A percentile compares a stretch with the other conserved stretches of the same genome.
Conservation (phyloP, 75 land plant genomes). For the Picea glauca region DNA sequence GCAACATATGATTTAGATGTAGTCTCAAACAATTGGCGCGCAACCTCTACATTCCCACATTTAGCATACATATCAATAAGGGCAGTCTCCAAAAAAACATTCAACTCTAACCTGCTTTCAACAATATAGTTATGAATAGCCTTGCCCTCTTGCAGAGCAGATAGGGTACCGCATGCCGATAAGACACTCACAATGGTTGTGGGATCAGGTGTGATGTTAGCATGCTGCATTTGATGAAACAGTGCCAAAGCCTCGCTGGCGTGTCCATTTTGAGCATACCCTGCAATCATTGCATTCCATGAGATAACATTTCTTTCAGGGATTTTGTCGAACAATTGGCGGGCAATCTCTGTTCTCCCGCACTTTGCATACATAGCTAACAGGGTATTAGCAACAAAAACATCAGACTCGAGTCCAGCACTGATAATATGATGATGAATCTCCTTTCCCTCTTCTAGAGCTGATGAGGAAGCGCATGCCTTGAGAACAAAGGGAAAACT, state of each 20-base stretch:
- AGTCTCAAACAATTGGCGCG: constrained; percentile 16
- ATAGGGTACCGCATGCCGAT: constrained; percentile 14
- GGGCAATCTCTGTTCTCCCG: constrained; percentile 15
- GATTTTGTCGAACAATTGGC: constrained; percentile 20
- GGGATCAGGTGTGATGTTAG: constrained; percentile 14
- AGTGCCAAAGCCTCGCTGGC: constrained; percentile 4
- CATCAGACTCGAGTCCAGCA: constrained; percentile 10
- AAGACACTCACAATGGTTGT: constrained; percentile 18
- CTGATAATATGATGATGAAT: constrained; percentile 16
- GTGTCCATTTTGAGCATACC: constrained; percentile 17
- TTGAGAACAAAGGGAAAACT: constrained; percentile 16
- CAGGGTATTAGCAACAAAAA: constrained; percentile 9
- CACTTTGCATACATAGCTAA: constrained; percentile 20
- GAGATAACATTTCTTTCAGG: constrained; percentile 28
- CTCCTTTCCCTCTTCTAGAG: constrained; percentile 9
- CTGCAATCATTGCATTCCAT: constrained; percentile 37
- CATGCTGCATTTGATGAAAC: constrained; percentile 13
- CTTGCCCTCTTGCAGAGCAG: constrained; percentile 16
- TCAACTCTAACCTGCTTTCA: background rate
- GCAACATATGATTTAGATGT: constrained; percentile 25
- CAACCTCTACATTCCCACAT: constrained; percentile 19
- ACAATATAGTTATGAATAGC: background rate
- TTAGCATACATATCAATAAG: constrained; percentile 26
- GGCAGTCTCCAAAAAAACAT: constrained; percentile 13
- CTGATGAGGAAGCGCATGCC: background rate